Conservation (phyloP, 1,284 basidiomycete species). For the Moesziomyces antarcticus region DNA sequence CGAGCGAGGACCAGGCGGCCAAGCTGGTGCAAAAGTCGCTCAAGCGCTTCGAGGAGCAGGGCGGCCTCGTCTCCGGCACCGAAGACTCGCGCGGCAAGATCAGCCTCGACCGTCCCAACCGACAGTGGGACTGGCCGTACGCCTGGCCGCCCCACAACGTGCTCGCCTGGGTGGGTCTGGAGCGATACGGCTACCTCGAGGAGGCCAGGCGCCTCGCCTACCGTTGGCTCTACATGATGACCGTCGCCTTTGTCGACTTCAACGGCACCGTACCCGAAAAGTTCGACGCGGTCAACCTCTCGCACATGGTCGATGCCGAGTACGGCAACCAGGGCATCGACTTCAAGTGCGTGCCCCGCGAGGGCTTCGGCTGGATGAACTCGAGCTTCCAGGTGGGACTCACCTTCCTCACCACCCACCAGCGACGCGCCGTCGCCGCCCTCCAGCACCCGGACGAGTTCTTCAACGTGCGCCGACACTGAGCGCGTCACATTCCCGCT, state of each 20-base stretch:
- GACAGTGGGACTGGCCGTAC: conserved; percentile 82
- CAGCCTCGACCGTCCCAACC: conserved; percentile 94
- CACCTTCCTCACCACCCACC: conserved; percentile 90
- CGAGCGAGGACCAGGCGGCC: conserved; percentile 91
- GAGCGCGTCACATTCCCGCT: neutral
- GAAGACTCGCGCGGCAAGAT: conserved; percentile 96
- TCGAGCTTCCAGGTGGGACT: conserved; percentile 83
- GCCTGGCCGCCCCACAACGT: conserved; percentile 79
- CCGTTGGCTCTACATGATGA: conserved; percentile 91
- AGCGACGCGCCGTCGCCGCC: conserved; percentile 91
- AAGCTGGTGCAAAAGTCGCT: conserved; percentile 88
- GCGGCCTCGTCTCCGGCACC: conserved; percentile 95
- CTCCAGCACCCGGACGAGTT: conserved; percentile 91
- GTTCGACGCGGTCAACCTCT: conserved; percentile 95
- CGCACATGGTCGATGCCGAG: conserved; percentile 95
- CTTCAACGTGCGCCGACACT: conserved; percentile 71
- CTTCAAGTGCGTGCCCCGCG: conserved; percentile 86
- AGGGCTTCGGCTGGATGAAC: conserved; percentile 88
- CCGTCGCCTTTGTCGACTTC: conserved; percentile 75
- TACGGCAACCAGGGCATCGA: conserved; percentile 98
- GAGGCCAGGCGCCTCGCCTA: conserved; percentile 94
- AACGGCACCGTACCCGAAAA: conserved; percentile 98
- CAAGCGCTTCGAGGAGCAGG: conserved; percentile 94
- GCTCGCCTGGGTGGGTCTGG: conserved; percentile 95
- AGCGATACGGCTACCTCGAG: conserved; percentile 93